Base-by-base conservation (phyloP, 352 stramenopile genomes). In the Pythium sukuiense region DNA sequence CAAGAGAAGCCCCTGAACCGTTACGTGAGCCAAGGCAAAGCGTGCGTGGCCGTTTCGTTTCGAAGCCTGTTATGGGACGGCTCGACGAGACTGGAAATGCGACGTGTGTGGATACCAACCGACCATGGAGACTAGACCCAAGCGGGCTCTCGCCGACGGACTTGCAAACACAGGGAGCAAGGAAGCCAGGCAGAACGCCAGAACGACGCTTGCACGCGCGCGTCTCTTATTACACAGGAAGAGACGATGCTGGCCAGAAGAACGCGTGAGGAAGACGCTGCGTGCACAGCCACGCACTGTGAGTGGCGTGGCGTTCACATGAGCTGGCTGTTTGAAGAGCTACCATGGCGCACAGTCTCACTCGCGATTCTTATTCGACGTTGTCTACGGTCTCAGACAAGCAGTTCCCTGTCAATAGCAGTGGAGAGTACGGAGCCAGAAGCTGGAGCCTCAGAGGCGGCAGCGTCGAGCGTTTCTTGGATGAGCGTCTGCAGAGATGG, bases 291-390 rank as follows among this genome's bases (percentile, higher is more conserved):
- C 32, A 37, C 32, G 32, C 32, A 37, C 6, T 37, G 32, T n/a
- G n/a, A n/a, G n/a, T n/a, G n/a, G n/a, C n/a, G n/a, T n/a, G n/a
- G n/a, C n/a, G n/a, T n/a, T n/a, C n/a, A n/a, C n/a, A 37, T 37
- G 32, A 37, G 32, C 37, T 45, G 41, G 41, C 41, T 49, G 14
- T 26, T n/a, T n/a, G n/a, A n/a, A n/a, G n/a, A n/a, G n/a, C n/a
- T n/a, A n/a, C n/a, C n/a, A n/a, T n/a, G n/a, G n/a, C n/a, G n/a
- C n/a, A n/a, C n/a, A n/a, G n/a, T n/a, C n/a, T n/a, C n/a, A n/a
- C n/a, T n/a, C n/a, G n/a, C n/a, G n/a, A n/a, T 50, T 65, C 63
- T 70, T 70, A 70, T 63, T 70, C 63, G 18, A n/a, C n/a, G n/a
- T n/a, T n/a, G n/a, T n/a, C n/a, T n/a, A 18, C 26, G 0, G 5